Percentiles rank a stretch among this genome's conserved stretches.
Evolutionary conservation across 129 eudicot genomes (phyloP).

Genomic region (Centaurea solstitialis): DNA sequence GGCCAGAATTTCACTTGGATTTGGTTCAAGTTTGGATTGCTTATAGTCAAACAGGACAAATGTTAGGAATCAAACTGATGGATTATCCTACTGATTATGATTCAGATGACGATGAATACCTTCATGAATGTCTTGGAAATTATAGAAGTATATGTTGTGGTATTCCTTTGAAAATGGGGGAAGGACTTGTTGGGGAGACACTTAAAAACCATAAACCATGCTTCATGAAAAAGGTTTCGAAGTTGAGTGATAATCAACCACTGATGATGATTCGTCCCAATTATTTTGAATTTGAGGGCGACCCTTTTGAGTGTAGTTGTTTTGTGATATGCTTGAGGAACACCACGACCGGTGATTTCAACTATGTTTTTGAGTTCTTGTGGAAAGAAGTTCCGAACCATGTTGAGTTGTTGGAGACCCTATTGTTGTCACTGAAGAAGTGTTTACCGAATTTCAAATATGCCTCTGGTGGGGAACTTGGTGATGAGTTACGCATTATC

Average conservation of each 20-base stretch:
- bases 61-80: neutral
- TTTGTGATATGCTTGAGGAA: conserved; percentile 17
- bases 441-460: conserved; percentile 12
- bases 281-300: neutral
- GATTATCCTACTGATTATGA: neutral
- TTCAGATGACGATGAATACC: neutral
- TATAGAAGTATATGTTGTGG: neutral
- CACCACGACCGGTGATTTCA: neutral
- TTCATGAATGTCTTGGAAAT: neutral
- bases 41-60: neutral
- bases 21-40: conserved; percentile 16
- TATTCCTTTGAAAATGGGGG: neutral
- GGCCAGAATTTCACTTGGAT: neutral
- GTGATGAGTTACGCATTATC: neutral
- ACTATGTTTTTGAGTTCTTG: neutral
- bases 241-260: neutral
- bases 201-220: neutral
- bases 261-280: neutral
- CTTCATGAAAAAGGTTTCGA: neutral
- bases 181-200: neutral
- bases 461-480: neutral
- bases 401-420: neutral
- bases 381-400: neutral
- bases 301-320: neutral
- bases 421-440: conserved; percentile 2